These are phyloP conservation scores for Phialophora tarda DNA, from an alignment of 2,329 filamentous ascomycete species.

Conservation along the genomic window DNA sequence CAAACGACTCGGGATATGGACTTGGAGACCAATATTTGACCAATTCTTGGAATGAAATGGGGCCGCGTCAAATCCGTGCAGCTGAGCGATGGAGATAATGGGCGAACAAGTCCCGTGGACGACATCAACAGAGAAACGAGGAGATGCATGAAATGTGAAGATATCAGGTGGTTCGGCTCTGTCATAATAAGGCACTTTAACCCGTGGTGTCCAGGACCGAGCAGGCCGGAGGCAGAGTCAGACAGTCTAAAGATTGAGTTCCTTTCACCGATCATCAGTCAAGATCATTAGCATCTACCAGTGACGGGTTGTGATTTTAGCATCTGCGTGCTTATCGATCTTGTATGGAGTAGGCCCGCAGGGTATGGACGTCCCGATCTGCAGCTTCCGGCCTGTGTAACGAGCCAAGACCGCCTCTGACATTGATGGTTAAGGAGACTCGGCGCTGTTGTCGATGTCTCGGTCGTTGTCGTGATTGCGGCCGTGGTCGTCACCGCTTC, in stretches of 20 bases:
- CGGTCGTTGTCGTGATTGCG: neutral
- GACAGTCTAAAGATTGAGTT: neutral
- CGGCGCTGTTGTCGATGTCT: neutral
- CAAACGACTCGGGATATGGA: neutral
- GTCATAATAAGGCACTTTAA: neutral
- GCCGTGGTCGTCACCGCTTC: neutral
- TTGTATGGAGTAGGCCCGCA: neutral
- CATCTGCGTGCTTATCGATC: neutral
- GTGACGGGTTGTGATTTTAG: neutral
- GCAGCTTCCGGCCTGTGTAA: neutral
- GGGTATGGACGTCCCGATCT: neutral
- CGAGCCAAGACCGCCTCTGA: neutral
- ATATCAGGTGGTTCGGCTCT: neutral
- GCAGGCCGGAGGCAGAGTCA: neutral
- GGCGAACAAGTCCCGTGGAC: neutral
- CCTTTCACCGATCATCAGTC: neutral
- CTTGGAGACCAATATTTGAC: slow-evolving; percentile 9
- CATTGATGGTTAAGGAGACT: neutral
- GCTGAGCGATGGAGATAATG: slow-evolving; percentile 7
- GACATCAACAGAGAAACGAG: slow-evolving; percentile 13
- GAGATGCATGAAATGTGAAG: slow-evolving; percentile 10
- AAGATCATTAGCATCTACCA: neutral
- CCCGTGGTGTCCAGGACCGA: neutral
- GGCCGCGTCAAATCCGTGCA: neutral
- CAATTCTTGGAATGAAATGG: slow-evolving; percentile 3